Conservation (phyloP, 2,329 filamentous ascomycete genomes). For the Talaromyces sp. region DNA sequence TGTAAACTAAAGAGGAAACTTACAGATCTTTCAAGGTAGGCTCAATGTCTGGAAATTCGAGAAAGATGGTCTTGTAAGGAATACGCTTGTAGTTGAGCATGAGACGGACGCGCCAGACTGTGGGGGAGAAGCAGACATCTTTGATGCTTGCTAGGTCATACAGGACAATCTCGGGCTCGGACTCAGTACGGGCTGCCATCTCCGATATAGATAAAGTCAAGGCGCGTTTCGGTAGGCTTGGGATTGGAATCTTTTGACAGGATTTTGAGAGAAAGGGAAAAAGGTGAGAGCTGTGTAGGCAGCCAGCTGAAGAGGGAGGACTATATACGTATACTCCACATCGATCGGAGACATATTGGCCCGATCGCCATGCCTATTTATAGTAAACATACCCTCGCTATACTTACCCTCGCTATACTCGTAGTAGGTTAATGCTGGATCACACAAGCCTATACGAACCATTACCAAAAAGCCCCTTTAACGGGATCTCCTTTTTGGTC, state of each 20-base stretch:
- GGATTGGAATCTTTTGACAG: not conserved
- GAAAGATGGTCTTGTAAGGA: conserved; percentile 43
- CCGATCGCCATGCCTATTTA: not conserved
- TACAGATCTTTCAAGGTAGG: conserved; percentile 43
- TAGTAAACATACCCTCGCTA: not conserved
- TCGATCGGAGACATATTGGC: not conserved
- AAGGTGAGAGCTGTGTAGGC: not conserved
- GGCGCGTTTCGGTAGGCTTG: not conserved
- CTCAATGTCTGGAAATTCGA: conserved; percentile 47
- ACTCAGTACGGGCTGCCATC: not conserved
- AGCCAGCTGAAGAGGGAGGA: not conserved
- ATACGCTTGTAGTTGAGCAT: conserved; percentile 48
- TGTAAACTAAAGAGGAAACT: conserved; percentile 22
- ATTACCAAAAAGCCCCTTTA: too few species aligned
- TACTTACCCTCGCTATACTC: too few species aligned
- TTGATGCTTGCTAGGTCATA: conserved; percentile 45
- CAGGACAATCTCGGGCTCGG: conserved; percentile 38
- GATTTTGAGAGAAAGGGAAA: not conserved
- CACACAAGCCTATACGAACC: too few species aligned
- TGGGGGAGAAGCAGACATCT: conserved; percentile 44
- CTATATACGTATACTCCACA: not conserved
- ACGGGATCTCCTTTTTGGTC: too few species aligned
- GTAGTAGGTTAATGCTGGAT: too few species aligned
- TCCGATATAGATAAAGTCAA: not conserved
- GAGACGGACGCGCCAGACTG: conserved; percentile 46